Conservation (phyloP, 1,139 yeast species). For the Yamadazyma dendronema region DNA sequence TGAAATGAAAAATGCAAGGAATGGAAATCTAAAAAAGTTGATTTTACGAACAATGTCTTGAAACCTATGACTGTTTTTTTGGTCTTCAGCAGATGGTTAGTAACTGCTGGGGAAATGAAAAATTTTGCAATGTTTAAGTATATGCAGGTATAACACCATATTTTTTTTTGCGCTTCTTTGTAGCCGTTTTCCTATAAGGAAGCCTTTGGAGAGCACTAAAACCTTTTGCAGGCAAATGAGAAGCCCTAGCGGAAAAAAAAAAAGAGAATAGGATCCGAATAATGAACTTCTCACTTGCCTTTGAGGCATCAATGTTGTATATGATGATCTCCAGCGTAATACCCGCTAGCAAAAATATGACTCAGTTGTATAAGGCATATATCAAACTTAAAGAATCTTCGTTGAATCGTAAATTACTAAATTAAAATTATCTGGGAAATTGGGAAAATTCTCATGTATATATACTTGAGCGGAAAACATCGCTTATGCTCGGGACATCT, state of each 20-base stretch:
- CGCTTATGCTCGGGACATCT: slow-evolving; percentile 1
- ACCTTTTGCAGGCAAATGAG: background rate
- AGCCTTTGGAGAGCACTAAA: background rate
- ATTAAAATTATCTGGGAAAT: background rate
- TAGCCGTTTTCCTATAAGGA: background rate
- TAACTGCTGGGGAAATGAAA: background rate
- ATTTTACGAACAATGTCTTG: background rate
- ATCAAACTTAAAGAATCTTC: background rate
- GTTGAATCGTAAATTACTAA: background rate
- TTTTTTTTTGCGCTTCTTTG: background rate
- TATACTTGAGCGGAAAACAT: background rate
- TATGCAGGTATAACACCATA: background rate
- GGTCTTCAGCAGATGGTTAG: background rate
- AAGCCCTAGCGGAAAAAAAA: too few species aligned
- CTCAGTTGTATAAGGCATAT: too few species aligned
- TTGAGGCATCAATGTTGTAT: too few species aligned
- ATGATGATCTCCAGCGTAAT: too few species aligned
- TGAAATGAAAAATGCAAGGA: too few species aligned
- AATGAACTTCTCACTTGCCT: too few species aligned
- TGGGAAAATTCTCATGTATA: background rate
- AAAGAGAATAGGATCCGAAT: too few species aligned
- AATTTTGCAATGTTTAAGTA: background rate
- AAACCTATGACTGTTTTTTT: background rate
- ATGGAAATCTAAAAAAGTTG: too few species aligned
- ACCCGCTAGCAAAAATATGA: too few species aligned